Percentiles rank a stretch among this genome's conserved stretches.
Evolutionary conservation across 2,329 filamentous ascomycete genomes (phyloP).

Genomic region (Cordyceps cicadae): DNA sequence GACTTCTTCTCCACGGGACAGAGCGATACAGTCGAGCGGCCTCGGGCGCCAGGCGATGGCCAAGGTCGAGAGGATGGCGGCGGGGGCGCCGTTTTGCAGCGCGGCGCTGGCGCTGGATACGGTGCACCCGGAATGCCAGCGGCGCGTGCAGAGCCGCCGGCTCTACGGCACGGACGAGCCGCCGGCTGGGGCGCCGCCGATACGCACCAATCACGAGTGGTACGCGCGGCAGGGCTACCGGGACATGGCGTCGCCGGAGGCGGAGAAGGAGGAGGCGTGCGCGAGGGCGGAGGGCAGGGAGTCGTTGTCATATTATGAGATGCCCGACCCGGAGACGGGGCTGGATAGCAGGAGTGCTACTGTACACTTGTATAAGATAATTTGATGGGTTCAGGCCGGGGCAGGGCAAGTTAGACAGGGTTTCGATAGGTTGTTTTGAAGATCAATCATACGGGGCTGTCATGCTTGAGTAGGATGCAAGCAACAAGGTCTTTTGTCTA

Average conservation of each 20-base stretch:
- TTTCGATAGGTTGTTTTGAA: too few species aligned
- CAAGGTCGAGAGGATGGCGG: conserved; percentile 24
- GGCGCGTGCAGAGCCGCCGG: conserved; percentile 17
- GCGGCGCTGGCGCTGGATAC: conserved; percentile 30
- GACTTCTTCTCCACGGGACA: conserved; percentile 1
- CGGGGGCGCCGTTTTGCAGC: conserved; percentile 24
- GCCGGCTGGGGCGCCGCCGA: conserved; percentile 20
- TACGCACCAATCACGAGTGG: conserved; percentile 23
- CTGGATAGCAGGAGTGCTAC: conserved; percentile 11
- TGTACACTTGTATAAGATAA: conserved; percentile 20
- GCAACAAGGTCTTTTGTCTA: not conserved
- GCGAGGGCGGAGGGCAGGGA: conserved; percentile 9
- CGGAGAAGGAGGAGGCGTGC: conserved; percentile 8
- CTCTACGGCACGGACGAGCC: conserved; percentile 22
- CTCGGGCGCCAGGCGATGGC: conserved; percentile 29
- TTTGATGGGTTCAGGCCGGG: not conserved
- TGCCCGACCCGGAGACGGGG: conserved; percentile 13
- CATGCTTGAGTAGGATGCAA: not conserved
- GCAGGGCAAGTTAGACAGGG: too few species aligned
- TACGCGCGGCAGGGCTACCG: conserved; percentile 22
- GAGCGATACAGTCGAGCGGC: conserved; percentile 27
- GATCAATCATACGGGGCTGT: too few species aligned
- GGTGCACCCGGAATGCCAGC: conserved; percentile 21
- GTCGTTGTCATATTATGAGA: conserved; percentile 3
- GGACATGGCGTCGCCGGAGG: not conserved